These are phyloP conservation scores for Pseudopyricularia cyperi DNA, from an alignment of 2,329 filamentous ascomycete species.

Conservation along the genomic window DNA sequence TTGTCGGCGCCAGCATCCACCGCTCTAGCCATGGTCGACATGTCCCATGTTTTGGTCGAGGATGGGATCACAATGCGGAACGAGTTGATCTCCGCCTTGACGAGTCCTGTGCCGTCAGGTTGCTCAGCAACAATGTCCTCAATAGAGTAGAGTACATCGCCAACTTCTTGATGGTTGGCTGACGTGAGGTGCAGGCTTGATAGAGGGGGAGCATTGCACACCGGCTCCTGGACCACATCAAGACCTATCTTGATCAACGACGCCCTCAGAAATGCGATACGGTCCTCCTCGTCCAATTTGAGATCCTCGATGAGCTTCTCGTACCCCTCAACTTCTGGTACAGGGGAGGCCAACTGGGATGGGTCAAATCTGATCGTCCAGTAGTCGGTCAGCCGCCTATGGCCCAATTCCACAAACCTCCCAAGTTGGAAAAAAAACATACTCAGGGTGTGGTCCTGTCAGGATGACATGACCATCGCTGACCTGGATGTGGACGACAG, in stretches of 20 bases:
- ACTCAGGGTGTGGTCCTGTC: slow-evolving; percentile 90
- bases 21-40: slow-evolving; percentile 26
- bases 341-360: slow-evolving; percentile 27
- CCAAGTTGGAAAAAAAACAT: slow-evolving; percentile 6
- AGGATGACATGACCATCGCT: slow-evolving; percentile 69
- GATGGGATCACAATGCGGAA: slow-evolving; percentile 52
- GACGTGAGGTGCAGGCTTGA: slow-evolving; percentile 74
- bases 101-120: slow-evolving; percentile 44
- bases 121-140: slow-evolving; percentile 56
- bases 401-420: not conserved
- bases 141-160: slow-evolving; percentile 52
- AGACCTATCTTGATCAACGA: slow-evolving; percentile 72
- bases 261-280: slow-evolving; percentile 65
- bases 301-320: slow-evolving; percentile 55
- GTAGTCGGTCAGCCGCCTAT: not conserved
- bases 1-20: slow-evolving; percentile 48
- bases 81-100: slow-evolving; percentile 70
- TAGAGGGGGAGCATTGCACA: slow-evolving; percentile 55
- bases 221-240: slow-evolving; percentile 56
- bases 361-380: not conserved
- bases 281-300: slow-evolving; percentile 52
- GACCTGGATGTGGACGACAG: slow-evolving; percentile 71
- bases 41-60: not conserved
- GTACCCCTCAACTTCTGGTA: slow-evolving; percentile 56
- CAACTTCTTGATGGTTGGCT: slow-evolving; percentile 48